Conservation (phyloP, 169 alveolate species). For the Babesia gibsoni region DNA sequence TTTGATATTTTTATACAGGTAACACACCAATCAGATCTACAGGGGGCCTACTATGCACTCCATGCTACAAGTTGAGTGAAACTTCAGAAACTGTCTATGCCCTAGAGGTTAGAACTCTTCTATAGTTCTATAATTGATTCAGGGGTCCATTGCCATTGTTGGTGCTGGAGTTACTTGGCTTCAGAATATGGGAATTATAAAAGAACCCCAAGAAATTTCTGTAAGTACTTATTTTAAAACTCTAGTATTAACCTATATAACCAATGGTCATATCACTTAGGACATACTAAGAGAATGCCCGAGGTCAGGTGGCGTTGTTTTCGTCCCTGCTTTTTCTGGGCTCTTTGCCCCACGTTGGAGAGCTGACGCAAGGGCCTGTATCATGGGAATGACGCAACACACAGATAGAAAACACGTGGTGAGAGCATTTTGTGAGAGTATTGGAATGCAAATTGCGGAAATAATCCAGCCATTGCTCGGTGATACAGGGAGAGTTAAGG, state of each 20-base stretch:
- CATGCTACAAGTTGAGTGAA: conserved; percentile 80
- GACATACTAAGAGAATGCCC: conserved; percentile 64
- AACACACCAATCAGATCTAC: conserved; percentile 74
- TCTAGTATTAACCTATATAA: background rate
- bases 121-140: background rate
- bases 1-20: conserved; percentile 53
- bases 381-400: conserved; percentile 85
- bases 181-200: conserved; percentile 69
- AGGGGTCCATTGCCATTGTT: conserved; percentile 93
- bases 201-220: conserved; percentile 70
- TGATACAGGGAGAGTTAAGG: conserved; percentile 62
- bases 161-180: conserved; percentile 91
- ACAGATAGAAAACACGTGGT: conserved; percentile 84
- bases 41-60: conserved; percentile 88
- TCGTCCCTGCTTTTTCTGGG: conserved; percentile 93
- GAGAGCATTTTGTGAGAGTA: conserved; percentile 87
- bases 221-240: conserved; percentile 20
- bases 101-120: conserved; percentile 69
- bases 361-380: conserved; percentile 87
- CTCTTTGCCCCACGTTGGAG: conserved; percentile 93
- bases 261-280: background rate
- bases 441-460: conserved; percentile 84
- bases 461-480: conserved; percentile 62
- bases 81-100: conserved; percentile 80
- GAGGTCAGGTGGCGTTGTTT: conserved; percentile 86